Percentiles rank a stretch among this genome's conserved stretches.
Conservation (phyloP, 768 basidiomycete species). For the Lactarius pseudohatsudake region DNA sequence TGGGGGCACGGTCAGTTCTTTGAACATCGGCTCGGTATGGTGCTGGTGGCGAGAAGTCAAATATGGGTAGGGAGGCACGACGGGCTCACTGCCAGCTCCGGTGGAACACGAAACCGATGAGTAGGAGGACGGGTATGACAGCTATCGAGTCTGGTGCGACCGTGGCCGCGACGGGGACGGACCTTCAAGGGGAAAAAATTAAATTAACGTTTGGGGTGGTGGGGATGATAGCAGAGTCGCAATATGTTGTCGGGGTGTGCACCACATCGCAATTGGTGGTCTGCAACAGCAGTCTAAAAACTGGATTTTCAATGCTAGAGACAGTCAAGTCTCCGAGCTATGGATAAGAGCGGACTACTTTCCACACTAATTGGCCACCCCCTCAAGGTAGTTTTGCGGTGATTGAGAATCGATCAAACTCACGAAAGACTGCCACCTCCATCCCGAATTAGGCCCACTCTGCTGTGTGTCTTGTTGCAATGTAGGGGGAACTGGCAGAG, state of each 20-base stretch:
- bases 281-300: neutral
- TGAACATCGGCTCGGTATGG: neutral
- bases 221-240: neutral
- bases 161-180: slow-evolving; percentile 17
- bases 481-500: neutral
- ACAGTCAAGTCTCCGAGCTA: neutral
- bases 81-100: slow-evolving; percentile 2
- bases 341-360: neutral
- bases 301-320: neutral
- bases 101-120: neutral
- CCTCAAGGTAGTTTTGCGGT: neutral
- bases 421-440: neutral
- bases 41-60: neutral
- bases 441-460: neutral
- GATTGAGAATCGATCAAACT: neutral
- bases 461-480: neutral
- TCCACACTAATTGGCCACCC: neutral
- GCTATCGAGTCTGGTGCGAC: neutral
- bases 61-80: neutral
- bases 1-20: neutral
- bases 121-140: neutral
- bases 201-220: neutral
- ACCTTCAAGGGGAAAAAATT: neutral
- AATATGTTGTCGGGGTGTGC: slow-evolving; percentile 2
- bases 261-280: neutral